These are phyloP conservation scores for Penicillium fuscoglaucum DNA, from an alignment of 2,329 filamentous ascomycete genomes.

Conservation along the genomic window DNA sequence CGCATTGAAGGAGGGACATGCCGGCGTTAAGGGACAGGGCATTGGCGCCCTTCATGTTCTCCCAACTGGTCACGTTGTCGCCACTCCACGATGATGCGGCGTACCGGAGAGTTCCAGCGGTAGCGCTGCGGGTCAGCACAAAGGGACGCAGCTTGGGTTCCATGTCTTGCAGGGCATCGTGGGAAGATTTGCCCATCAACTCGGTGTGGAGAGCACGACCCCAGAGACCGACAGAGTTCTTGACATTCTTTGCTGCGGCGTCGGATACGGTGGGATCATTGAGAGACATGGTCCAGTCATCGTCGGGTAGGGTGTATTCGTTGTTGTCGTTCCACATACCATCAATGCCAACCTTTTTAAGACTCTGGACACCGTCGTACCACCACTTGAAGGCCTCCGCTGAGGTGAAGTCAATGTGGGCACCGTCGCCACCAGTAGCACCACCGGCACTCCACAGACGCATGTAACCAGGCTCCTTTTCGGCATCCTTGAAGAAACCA, in stretches of 20 bases:
- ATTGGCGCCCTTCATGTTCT: conserved; percentile 70
- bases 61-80: conserved; percentile 73
- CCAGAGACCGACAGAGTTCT: conserved; percentile 64
- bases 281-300: conserved; percentile 64
- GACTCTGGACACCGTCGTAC: conserved; percentile 64
- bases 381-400: conserved; percentile 68
- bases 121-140: conserved; percentile 69
- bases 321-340: conserved; percentile 81
- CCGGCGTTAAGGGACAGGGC: conserved; percentile 68
- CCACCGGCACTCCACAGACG: conserved; percentile 72
- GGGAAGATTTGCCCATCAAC: conserved; percentile 68
- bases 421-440: conserved; percentile 67
- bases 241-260: conserved; percentile 42
- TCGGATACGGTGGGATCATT: conserved; percentile 46
- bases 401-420: conserved; percentile 73
- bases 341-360: conserved; percentile 66
- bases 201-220: conserved; percentile 69
- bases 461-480: conserved; percentile 55
- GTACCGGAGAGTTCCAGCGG: conserved; percentile 68
- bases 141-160: conserved; percentile 64
- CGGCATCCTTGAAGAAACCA: conserved; percentile 64
- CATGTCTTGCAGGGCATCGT: conserved; percentile 63
- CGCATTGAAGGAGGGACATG: conserved; percentile 65
- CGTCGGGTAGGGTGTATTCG: conserved; percentile 67
- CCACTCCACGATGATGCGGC: conserved; percentile 73